Evolutionary conservation across 441 rosid species (phyloP).

Genomic region (Pelargonium citronellum): DNA sequence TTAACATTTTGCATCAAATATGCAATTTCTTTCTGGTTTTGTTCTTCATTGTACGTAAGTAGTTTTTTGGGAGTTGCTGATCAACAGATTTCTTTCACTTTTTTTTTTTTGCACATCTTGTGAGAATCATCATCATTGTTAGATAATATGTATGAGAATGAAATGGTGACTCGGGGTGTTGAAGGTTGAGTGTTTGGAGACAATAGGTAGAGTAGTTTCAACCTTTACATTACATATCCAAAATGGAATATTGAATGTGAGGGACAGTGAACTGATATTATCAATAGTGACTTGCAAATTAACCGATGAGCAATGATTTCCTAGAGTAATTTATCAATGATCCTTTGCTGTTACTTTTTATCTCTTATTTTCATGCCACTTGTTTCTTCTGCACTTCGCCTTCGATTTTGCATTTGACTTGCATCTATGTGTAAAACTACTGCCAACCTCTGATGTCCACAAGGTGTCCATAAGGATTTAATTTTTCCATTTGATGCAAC

Average conservation of each 20-base stretch:
- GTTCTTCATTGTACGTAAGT: no score
- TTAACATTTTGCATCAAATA: no score
- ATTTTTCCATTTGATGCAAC: neutral
- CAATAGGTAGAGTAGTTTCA: neutral
- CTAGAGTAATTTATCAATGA: neutral
- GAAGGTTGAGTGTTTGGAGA: neutral
- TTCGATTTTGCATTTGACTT: neutral
- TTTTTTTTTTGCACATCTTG: no score
- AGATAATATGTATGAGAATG: neutral
- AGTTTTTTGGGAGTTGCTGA: neutral
- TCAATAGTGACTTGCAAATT: neutral
- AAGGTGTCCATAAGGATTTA: neutral
- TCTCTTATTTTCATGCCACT: neutral
- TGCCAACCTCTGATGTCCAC: neutral
- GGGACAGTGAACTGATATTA: neutral
- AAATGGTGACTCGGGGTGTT: neutral
- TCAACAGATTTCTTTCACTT: no score
- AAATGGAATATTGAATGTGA: no score
- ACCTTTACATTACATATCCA: neutral
- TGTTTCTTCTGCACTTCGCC: neutral
- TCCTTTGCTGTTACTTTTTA: neutral
- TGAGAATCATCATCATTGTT: no score
- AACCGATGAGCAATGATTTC: neutral
- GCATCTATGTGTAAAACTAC: neutral
- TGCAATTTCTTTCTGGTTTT: neutral